These are phyloP conservation scores for Phycomyces blakesleeanus DNA, from an alignment of 192 early-diverging fungal genomes.

Conservation along the genomic window DNA sequence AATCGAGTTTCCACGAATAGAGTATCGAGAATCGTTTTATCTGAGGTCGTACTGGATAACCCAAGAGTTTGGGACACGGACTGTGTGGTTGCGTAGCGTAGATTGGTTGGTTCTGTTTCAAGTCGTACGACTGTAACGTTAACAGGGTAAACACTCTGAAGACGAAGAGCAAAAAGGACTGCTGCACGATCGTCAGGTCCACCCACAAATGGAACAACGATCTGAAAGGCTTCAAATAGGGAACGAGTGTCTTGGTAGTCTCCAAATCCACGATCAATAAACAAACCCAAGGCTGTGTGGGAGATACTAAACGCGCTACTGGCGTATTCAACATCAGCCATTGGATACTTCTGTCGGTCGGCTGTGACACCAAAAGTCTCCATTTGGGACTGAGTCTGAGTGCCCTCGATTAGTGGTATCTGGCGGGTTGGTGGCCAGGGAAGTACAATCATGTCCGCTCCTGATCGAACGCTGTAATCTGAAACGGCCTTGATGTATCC, in stretches of 20 bases:
- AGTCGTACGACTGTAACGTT: constrained; percentile 52
- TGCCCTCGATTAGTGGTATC: neutral
- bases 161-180: constrained; percentile 46
- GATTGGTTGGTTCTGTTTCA: constrained; percentile 14
- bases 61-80: constrained; percentile 11
- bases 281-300: constrained; percentile 49
- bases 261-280: constrained; percentile 69
- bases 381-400: neutral
- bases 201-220: constrained; percentile 73
- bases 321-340: constrained; percentile 5
- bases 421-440: constrained; percentile 26
- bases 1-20: neutral
- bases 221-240: neutral
- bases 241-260: constrained; percentile 31
- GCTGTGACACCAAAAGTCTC: neutral
- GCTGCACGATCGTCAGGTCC: constrained; percentile 72
- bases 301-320: constrained; percentile 24
- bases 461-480: constrained; percentile 49
- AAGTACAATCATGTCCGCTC: constrained; percentile 65
- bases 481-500: constrained; percentile 69
- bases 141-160: constrained; percentile 46
- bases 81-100: neutral
- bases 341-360: neutral
- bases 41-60: constrained; percentile 9
- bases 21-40: constrained; percentile 34